These are phyloP conservation scores for Cubamyces lactineus DNA, from an alignment of 768 basidiomycete species.

Conservation along the genomic window DNA sequence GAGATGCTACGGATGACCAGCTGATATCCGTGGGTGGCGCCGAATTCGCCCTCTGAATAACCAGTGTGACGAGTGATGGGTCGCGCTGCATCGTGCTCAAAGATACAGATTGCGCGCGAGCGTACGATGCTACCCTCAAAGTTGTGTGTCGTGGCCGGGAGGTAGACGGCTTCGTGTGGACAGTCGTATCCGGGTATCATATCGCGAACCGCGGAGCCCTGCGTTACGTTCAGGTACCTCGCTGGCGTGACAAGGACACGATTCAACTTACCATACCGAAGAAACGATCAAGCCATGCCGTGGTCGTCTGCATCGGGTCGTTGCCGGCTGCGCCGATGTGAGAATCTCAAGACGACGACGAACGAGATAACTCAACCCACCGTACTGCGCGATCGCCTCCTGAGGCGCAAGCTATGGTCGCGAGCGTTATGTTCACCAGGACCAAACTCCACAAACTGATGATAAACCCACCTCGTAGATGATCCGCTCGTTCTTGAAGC, in stretches of 20 bases:
- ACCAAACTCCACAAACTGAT: background rate
- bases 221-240: background rate
- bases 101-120: slow-evolving; percentile 64
- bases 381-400: slow-evolving; percentile 64
- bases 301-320: slow-evolving; percentile 62
- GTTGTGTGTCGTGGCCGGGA: slow-evolving; percentile 62
- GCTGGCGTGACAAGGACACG: background rate
- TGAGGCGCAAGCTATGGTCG: slow-evolving; percentile 53
- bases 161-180: slow-evolving; percentile 59
- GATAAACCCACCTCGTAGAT: slow-evolving; percentile 55
- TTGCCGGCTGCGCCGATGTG: slow-evolving; percentile 46
- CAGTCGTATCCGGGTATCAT: slow-evolving; percentile 72
- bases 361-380: slow-evolving; percentile 33
- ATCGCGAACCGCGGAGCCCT: slow-evolving; percentile 54
- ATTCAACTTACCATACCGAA: slow-evolving; percentile 54
- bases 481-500: slow-evolving; percentile 59
- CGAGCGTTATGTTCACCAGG: background rate
- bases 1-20: slow-evolving; percentile 57
- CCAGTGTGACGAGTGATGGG: slow-evolving; percentile 64
- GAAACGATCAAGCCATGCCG: slow-evolving; percentile 64
- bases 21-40: slow-evolving; percentile 62
- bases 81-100: slow-evolving; percentile 61
- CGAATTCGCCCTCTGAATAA: slow-evolving; percentile 55
- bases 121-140: slow-evolving; percentile 46
- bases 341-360: background rate